A percentile compares a stretch with the other conserved stretches of the same genome.
These are phyloP conservation scores for Leccinum obscurum DNA, from an alignment of 768 basidiomycete genomes.

Conservation along the genomic window DNA sequence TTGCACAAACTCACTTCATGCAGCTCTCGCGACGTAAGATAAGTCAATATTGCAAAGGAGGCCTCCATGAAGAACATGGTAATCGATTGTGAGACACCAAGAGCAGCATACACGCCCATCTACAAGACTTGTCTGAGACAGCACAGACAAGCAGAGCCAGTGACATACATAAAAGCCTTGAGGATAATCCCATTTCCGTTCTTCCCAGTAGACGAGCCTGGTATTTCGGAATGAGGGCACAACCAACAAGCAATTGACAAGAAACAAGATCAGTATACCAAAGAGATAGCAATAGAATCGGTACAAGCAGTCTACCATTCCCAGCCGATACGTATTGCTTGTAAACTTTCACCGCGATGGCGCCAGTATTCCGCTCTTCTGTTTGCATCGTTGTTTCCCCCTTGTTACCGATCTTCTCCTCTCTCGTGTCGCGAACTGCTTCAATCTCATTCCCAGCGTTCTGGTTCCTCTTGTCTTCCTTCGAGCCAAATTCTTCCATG, in stretches of 20 bases:
- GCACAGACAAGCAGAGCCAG: slow-evolving; percentile 29
- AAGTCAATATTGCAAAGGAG: too few relatives aligned
- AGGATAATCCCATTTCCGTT: too few relatives aligned
- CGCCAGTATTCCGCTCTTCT: neutral
- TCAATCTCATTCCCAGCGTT: slow-evolving; percentile 36
- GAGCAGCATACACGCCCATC: slow-evolving; percentile 80
- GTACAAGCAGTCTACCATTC: slow-evolving; percentile 62
- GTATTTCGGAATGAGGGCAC: too few relatives aligned
- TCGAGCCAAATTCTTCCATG: slow-evolving; percentile 58
- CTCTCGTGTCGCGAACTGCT: slow-evolving; percentile 24
- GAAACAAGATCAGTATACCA: too few relatives aligned
- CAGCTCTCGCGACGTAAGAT: too few relatives aligned
- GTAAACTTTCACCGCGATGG: slow-evolving; percentile 31
- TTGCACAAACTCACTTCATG: too few relatives aligned
- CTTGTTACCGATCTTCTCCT: neutral
- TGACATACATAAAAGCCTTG: slow-evolving; percentile 60
- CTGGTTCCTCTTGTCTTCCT: slow-evolving; percentile 26
- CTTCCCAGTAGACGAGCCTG: too few relatives aligned
- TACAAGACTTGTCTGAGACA: slow-evolving; percentile 27
- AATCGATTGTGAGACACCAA: slow-evolving; percentile 46
- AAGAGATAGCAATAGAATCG: slow-evolving; percentile 59
- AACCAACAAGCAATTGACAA: too few relatives aligned
- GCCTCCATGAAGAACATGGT: too few relatives aligned
- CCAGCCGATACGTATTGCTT: slow-evolving; percentile 65
- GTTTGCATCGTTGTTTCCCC: neutral